A percentile compares a stretch with the other conserved stretches of the same genome.
Conservation (phyloP, 257 asterid species). For the Lavandula angustifolia region DNA sequence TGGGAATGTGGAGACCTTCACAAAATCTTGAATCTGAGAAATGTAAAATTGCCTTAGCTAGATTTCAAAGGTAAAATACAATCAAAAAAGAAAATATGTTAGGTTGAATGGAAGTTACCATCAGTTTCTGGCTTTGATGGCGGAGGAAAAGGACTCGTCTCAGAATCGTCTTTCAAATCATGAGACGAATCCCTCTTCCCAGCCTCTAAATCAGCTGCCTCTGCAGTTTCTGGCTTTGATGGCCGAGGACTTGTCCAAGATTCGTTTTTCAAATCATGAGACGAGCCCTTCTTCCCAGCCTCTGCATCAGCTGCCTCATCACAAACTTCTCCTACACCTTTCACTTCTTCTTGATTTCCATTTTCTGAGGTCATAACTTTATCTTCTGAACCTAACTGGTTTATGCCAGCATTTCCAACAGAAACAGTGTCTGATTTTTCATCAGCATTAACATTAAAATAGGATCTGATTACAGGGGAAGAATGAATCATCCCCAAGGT, state of each 20-base stretch:
- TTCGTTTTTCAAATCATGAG: conserved; percentile 28
- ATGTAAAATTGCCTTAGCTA: not conserved
- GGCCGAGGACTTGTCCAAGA: conserved; percentile 5
- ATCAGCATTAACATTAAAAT: conserved; percentile 44
- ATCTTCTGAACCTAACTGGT: conserved; percentile 34
- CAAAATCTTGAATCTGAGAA: conserved; percentile 33
- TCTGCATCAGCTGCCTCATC: conserved; percentile 40
- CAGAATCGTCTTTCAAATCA: conserved; percentile 26
- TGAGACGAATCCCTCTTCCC: conserved; percentile 34
- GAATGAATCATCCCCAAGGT: conserved; percentile 62
- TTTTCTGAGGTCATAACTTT: conserved; percentile 27
- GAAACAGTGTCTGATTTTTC: conserved; percentile 30
- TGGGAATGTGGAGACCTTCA: not conserved
- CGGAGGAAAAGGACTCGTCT: conserved; percentile 10
- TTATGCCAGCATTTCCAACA: conserved; percentile 21
- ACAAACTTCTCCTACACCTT: conserved; percentile 34
- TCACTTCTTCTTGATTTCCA: conserved; percentile 36
- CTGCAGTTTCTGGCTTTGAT: conserved; percentile 29
- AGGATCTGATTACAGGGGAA: conserved; percentile 68
- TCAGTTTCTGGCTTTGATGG: conserved; percentile 30
- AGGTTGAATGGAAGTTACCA: conserved; percentile 30
- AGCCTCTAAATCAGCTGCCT: conserved; percentile 35
- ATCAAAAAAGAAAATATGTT: too few species aligned
- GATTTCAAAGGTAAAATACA: too few species aligned
- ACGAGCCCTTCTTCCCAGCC: conserved; percentile 33